A percentile compares a stretch with the other conserved stretches of the same genome.
phyloP scores from a whole-genome alignment of 495 filamentous ascomycete genomes.

The Aspergillus olivimuriae region DNA sequence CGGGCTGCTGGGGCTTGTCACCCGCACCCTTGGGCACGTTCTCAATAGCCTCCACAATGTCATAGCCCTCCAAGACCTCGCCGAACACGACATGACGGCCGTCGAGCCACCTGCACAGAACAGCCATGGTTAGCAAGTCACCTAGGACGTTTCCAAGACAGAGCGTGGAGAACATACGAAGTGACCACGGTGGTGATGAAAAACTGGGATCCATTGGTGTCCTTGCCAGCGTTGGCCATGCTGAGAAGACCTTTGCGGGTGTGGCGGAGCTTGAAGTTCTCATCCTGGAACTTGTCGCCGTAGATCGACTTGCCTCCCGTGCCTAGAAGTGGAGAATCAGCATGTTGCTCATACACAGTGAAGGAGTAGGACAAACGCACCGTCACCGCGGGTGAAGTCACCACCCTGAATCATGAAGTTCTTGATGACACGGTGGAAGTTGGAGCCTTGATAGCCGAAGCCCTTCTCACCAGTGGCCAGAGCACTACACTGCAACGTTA shows the following conservation, averaged over 20 bases:
- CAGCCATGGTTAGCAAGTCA: slow-evolving; percentile 21
- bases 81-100: slow-evolving; percentile 88
- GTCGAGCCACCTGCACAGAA: slow-evolving; percentile 68
- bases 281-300: slow-evolving; percentile 88
- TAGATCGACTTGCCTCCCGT: slow-evolving; percentile 98
- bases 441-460: slow-evolving; percentile 90
- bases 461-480: slow-evolving; percentile 96
- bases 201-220: slow-evolving; percentile 99
- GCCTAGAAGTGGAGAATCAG: slow-evolving; percentile 31
- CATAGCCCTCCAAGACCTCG: slow-evolving; percentile 86
- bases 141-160: not conserved
- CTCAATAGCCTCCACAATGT: slow-evolving; percentile 85
- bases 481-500: slow-evolving; percentile 48
- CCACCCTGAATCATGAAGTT: slow-evolving; percentile 99
- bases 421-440: slow-evolving; percentile 98
- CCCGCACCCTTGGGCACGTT: slow-evolving; percentile 60
- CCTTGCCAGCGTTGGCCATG: slow-evolving; percentile 96
- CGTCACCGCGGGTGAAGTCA: slow-evolving; percentile 95
- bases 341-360: not conserved
- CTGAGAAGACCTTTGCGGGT: slow-evolving; percentile 58
- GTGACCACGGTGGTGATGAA: slow-evolving; percentile 89
- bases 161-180: slow-evolving; percentile 47
- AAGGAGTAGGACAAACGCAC: slow-evolving; percentile 21
- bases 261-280: slow-evolving; percentile 99
- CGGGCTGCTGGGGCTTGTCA: slow-evolving; percentile 66